Base-by-base conservation (phyloP, 2,329 filamentous ascomycete species). In the Sporothrix pseudoabietina region DNA sequence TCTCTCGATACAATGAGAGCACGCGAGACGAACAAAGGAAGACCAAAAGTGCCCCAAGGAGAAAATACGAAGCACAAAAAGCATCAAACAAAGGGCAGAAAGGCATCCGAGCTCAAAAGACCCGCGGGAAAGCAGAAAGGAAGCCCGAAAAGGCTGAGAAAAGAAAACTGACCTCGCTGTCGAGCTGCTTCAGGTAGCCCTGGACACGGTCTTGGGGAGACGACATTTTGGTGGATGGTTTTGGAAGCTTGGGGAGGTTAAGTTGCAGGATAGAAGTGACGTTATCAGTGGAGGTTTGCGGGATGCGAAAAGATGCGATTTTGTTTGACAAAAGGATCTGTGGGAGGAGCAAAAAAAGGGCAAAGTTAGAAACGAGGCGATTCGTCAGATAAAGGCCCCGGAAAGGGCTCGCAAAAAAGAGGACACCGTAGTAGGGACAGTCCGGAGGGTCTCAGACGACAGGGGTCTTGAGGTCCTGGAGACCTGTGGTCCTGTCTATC, bases 141-240 rank as follows among this genome's bases (percentile, higher is more conserved):
- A 66, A n/a, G 9, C 68, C 10, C 32, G 10, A 71, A 59, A 30
- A 55, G 52, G 66, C 69, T 76, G 76, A 74, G 74, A 69, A 30
- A 30, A 47, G 76, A 76, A 73, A 72, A 84, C 89, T 77, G 84
- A 94, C 92, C 90, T 94, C 92, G 81, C 90, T 91, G 85, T 97
- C 93, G 84, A 97, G 90, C 85, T 91, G 88, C 78, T 88, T 88
- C 81, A 96, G 87, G 80, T 93, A 91, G 79, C 91, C 87, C 83
- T 94, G 91, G 77, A 91, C 89, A 83, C 90, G 90, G 79, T 94
- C 92, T 84, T 94, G 92, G 78, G 90, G 87, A 76, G 87, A 86
- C 82, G 90, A 91, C 91, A 94, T 94, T 78, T 79, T 88, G 82
- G 5, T 16, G 69, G 65, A 22, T 69, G 61, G 59, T n/a, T 61